Evolutionary conservation across 257 asterid species (phyloP), one percentile per base, ranked within the genome.

Genomic region (Forsythia suspensa): DNA sequence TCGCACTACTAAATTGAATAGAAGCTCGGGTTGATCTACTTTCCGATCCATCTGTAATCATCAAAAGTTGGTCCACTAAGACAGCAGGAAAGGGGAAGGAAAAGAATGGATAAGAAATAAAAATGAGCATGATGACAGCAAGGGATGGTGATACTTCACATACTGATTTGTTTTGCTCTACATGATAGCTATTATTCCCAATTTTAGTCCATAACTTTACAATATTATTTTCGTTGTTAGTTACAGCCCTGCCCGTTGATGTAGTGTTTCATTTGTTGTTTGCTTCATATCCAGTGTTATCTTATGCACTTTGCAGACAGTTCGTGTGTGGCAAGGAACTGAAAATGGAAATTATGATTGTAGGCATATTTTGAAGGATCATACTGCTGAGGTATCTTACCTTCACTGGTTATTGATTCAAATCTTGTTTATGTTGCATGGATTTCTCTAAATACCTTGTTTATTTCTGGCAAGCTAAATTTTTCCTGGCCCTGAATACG

Each of bases 281-380:
- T 72, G 71, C 21, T 71, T 66, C 55, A 10, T 70, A 65, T 78
- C 68, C 37, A 67, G 38, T 70, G 74, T 77, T 29, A 48, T 68
- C 12, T 76, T 80, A 34, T 82, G 21, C 67, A 73, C 46, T 78
- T 73, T 90, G 84, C 96, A 96, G 99, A 94, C 99, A 37, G 99
- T 96, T 75, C 98, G 99, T 39, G 82, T 96, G 75, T 96, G 99
- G 99, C 89, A 75, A 85, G 96, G 86, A 70, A 87, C 96, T 65
- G 95, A 94, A 80, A 83, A 88, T 80, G 96, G 95, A 77, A 86
- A 82, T 77, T 90, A 91, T 84, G 91, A 87, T 69, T 90, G 97
- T 78, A 86, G 85, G 77, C 94, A 90, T 63, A 82, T 87, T 84
- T 82, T 96, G 91, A 92, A 90, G 87, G 99, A 96, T 87, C 99